Evolutionary conservation across 345 rosid species (phyloP), one percentile per base, ranked within the genome.

Genomic region (Sonneratia caseolaris): DNA sequence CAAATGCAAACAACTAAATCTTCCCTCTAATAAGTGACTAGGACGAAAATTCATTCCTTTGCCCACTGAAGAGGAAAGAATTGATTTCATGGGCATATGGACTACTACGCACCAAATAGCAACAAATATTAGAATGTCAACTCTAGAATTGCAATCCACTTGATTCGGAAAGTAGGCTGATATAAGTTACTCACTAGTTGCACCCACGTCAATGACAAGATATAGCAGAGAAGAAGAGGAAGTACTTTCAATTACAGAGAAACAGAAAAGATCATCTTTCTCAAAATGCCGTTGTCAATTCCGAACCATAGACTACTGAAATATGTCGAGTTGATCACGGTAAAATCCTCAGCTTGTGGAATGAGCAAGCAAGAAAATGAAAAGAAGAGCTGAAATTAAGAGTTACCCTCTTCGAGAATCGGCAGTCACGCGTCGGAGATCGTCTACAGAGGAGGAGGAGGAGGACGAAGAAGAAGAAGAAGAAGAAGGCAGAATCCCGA

Each of bases 371-470:
- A 5, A 24, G 64, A 9, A 24, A 22, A 57, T 4, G 8, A 11
- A 61, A 7, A 12, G 66, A 61, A 22, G 37, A 27, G 37, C 66
- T 24, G 66, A 61, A 32, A 32, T 11, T 11, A 2, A 24, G 66
- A 12, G 37, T 32, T 68, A 93, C 98, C 97, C 82, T 75, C 98
- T 69, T 69, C 98, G 91, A 77, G 88, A 85, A 83, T 89, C 93
- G 37, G 98, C 98, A 0, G 97, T 88, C 64, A 88, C 88, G 75
- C 83, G 80, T 0, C 98, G 96, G 75, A 93, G 87, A 75, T 89
- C 88, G 79, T 91, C 96, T 53, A 91, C 42, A 1, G 91, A 81
- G 74, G 90, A 27, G 32, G 32, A 27, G 32, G 32, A 27, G 32
- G 32, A 27, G 32, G 32, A 83, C 70, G 86, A 74, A 7, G 81